Conservation (phyloP, 2,329 filamentous ascomycete species). For the Fusarium verrucosum region DNA sequence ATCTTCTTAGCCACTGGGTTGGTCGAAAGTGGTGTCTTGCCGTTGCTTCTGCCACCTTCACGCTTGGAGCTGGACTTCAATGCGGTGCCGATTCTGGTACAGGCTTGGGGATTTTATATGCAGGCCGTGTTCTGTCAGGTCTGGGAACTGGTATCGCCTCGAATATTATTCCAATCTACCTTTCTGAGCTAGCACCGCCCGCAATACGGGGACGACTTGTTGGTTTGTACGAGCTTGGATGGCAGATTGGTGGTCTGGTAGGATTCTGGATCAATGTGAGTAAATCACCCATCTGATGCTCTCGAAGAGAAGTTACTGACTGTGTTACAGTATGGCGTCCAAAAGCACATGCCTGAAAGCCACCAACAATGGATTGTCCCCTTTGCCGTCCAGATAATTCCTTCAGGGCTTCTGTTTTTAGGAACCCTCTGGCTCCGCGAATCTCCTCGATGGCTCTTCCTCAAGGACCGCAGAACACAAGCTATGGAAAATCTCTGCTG, state of each 20-base stretch:
- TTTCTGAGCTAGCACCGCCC: slow-evolving; percentile 58
- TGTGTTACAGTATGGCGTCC: slow-evolving; percentile 12
- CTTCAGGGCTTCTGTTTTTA: slow-evolving; percentile 59
- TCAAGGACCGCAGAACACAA: slow-evolving; percentile 60
- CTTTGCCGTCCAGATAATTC: slow-evolving; percentile 65
- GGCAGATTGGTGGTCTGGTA: slow-evolving; percentile 16
- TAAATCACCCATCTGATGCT: accelerated
- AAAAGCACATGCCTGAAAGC: slow-evolving; percentile 34
- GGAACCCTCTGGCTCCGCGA: slow-evolving; percentile 61
- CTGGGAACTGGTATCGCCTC: slow-evolving; percentile 6
- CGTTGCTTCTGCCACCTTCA: slow-evolving; percentile 46
- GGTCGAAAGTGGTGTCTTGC: slow-evolving; percentile 49
- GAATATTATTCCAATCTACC: slow-evolving; percentile 56
- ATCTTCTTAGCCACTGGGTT: slow-evolving; percentile 46
- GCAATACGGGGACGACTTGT: slow-evolving; percentile 62
- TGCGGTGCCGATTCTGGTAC: slow-evolving; percentile 60
- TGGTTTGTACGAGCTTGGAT: slow-evolving; percentile 18
- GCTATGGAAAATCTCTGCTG: slow-evolving; percentile 62
- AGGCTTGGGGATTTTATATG: slow-evolving; percentile 9
- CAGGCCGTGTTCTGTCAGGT: slow-evolving; percentile 4
- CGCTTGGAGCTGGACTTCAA: slow-evolving; percentile 62
- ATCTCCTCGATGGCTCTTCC: slow-evolving; percentile 69
- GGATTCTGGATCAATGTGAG: slow-evolving; percentile 24
- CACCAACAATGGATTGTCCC: slow-evolving; percentile 58
- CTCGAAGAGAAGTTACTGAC: accelerated